A percentile compares a stretch with the other conserved stretches of the same genome.
phyloP scores from a whole-genome alignment of 768 basidiomycete genomes.

The Stropharia rugosoannulata region DNA sequence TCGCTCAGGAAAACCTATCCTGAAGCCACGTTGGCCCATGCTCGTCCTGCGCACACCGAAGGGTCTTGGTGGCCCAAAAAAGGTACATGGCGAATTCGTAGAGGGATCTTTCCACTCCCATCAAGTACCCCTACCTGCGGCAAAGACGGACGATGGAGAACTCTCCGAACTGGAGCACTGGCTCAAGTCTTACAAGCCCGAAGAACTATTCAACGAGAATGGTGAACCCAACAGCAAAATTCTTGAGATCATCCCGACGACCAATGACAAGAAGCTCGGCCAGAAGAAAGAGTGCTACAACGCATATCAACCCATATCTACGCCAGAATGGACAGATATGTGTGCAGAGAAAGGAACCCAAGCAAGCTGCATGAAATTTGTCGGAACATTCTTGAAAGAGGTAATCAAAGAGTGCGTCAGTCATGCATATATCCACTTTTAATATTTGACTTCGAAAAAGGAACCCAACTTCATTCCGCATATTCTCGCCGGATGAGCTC shows the following conservation, averaged over 20 bases:
- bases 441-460: conserved; percentile 26
- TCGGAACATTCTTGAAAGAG: conserved; percentile 55
- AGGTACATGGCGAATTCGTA: conserved; percentile 65
- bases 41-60: conserved; percentile 87
- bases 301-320: conserved; percentile 55
- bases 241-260: conserved; percentile 56
- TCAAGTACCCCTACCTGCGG: conserved; percentile 82
- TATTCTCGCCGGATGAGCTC: conserved; percentile 90
- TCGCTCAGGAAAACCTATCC: conserved; percentile 69
- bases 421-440: neutral
- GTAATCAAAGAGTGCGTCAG: conserved; percentile 51
- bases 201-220: conserved; percentile 60
- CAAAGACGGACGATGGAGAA: conserved; percentile 63
- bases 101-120: conserved; percentile 85
- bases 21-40: conserved; percentile 92
- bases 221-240: conserved; percentile 57
- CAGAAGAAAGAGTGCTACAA: conserved; percentile 68
- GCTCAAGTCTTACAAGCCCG: conserved; percentile 70
- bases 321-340: conserved; percentile 65
- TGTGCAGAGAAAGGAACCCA: conserved; percentile 53
- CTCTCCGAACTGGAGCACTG: conserved; percentile 65
- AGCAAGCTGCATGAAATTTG: conserved; percentile 75
- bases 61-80: conserved; percentile 71
- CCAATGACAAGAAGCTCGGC: conserved; percentile 63
- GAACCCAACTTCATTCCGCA: conserved; percentile 78